phyloP scores from a whole-genome alignment of 2,329 filamentous ascomycete species.

The Calonectria leucothoes region DNA sequence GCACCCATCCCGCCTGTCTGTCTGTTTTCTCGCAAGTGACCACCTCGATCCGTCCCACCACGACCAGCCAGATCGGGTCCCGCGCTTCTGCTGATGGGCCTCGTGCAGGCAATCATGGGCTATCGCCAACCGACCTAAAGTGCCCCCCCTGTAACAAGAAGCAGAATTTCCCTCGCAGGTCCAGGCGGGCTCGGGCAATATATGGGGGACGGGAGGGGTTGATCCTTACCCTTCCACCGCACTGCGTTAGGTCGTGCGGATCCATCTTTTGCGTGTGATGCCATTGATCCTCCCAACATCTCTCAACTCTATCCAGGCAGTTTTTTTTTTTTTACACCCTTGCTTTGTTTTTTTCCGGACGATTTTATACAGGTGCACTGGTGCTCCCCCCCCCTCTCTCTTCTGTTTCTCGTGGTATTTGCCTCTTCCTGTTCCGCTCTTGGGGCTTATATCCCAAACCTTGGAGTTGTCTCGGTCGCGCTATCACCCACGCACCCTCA shows the following conservation, averaged over 20 bases:
- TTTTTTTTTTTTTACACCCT: slow-evolving; percentile 26
- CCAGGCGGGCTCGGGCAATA: slow-evolving; percentile 20
- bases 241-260: slow-evolving; percentile 39
- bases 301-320: slow-evolving; percentile 32
- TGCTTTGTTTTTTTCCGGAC: background rate
- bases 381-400: background rate
- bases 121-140: background rate
- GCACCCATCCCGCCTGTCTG: background rate
- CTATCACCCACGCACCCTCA: background rate
- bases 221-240: slow-evolving; percentile 35
- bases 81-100: background rate
- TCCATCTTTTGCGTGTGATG: slow-evolving; percentile 36
- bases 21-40: background rate
- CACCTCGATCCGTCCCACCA: background rate
- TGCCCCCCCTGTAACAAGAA: background rate
- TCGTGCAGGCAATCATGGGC: slow-evolving; percentile 9
- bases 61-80: slow-evolving; percentile 5
- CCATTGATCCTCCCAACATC: slow-evolving; percentile 32
- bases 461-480: background rate
- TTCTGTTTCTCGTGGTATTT: background rate
- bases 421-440: background rate
- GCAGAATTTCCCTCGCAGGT: background rate
- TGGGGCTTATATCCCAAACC: background rate
- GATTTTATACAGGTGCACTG: background rate
- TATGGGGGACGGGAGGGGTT: slow-evolving; percentile 25